These are phyloP conservation scores for Acacia confusa DNA, from an alignment of 306 rosid genomes.

Conservation along the genomic window DNA sequence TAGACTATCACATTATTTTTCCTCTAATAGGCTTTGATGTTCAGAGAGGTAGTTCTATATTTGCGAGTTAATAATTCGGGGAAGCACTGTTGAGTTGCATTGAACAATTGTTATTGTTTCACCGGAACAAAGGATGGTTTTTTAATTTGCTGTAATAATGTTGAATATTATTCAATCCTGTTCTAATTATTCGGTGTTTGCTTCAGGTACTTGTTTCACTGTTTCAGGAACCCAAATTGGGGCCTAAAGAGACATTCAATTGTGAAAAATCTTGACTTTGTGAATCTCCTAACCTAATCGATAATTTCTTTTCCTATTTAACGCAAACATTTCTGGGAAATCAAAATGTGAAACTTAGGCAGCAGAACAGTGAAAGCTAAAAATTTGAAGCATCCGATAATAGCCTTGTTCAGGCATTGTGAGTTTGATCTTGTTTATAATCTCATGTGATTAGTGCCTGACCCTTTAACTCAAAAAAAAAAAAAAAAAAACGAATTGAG, in stretches of 20 bases:
- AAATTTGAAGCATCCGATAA: conserved; percentile 9
- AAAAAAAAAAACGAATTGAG: too few species aligned
- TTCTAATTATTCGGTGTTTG: background rate
- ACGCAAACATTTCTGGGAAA: conserved; percentile 22
- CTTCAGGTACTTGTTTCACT: background rate
- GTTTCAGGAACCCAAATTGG: background rate
- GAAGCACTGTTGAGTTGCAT: background rate
- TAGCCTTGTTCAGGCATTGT: too few species aligned
- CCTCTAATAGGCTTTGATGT: conserved; percentile 23
- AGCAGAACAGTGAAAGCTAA: too few species aligned
- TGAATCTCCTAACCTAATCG: conserved; percentile 1
- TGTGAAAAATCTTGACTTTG: conserved; percentile 19
- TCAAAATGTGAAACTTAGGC: conserved; percentile 10
- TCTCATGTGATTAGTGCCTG: too few species aligned
- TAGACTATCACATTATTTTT: conserved; percentile 15
- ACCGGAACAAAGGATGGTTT: too few species aligned
- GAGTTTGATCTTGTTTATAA: too few species aligned
- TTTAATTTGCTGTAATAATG: background rate
- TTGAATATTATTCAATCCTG: too few species aligned
- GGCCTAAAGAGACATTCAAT: conserved; percentile 23
- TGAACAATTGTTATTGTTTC: too few species aligned
- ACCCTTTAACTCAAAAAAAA: too few species aligned
- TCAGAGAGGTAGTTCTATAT: conserved; percentile 31
- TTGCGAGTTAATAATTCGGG: background rate
- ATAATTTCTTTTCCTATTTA: background rate